phyloP scores from a whole-genome alignment of 2,329 filamentous ascomycete genomes.

The Elsinoe necatrix region DNA sequence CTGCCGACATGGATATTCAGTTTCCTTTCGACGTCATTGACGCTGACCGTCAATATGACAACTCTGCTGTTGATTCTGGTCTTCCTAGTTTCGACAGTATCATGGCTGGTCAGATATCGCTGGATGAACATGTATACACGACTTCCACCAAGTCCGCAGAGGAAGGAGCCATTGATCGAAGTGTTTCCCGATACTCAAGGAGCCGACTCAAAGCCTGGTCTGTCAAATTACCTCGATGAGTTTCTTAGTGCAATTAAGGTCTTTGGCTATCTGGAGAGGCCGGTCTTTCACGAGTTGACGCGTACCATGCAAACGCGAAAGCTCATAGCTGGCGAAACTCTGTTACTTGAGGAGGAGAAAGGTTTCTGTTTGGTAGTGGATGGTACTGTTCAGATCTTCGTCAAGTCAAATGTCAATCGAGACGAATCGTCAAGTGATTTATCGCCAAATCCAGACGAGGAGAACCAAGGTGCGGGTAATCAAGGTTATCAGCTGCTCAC shows the following conservation, averaged over 20 bases:
- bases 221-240: slow-evolving; percentile 95
- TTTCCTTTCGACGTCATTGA: slow-evolving; percentile 84
- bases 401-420: slow-evolving; percentile 67
- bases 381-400: slow-evolving; percentile 92
- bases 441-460: slow-evolving; percentile 36
- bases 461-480: slow-evolving; percentile 43
- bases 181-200: slow-evolving; percentile 91
- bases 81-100: slow-evolving; percentile 71
- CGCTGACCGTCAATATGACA: slow-evolving; percentile 97
- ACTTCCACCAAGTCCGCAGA: slow-evolving; percentile 84
- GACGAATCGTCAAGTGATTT: slow-evolving; percentile 34
- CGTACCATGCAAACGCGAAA: slow-evolving; percentile 97
- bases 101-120: slow-evolving; percentile 90
- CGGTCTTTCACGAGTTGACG: slow-evolving; percentile 95
- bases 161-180: slow-evolving; percentile 92
- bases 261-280: slow-evolving; percentile 91
- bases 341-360: slow-evolving; percentile 93
- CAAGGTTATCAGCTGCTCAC: slow-evolving; percentile 92
- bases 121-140: slow-evolving; percentile 96
- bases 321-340: slow-evolving; percentile 88
- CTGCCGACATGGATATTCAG: slow-evolving; percentile 83
- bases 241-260: slow-evolving; percentile 98
- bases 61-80: slow-evolving; percentile 79
- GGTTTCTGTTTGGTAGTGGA: slow-evolving; percentile 97
- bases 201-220: slow-evolving; percentile 76